A percentile compares a stretch with the other conserved stretches of the same genome.
Conservation (phyloP, 2,329 filamentous ascomycete species). For the Colletotrichum incanum region DNA sequence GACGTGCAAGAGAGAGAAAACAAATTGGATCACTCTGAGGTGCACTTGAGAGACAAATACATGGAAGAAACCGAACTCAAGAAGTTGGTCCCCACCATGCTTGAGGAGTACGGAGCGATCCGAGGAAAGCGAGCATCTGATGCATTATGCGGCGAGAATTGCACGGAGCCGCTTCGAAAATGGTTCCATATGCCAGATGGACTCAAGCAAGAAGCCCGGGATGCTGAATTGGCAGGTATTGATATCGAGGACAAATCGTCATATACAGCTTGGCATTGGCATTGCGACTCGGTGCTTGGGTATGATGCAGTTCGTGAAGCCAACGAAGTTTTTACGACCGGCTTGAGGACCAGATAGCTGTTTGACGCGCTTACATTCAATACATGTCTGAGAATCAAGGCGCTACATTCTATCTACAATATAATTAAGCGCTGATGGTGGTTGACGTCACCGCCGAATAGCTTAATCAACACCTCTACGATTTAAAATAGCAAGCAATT, state of each 20-base stretch:
- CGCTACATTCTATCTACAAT: not conserved
- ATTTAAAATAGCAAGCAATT: not conserved
- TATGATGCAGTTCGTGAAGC: not conserved
- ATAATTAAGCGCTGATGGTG: not conserved
- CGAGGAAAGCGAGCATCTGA: constrained; percentile 9
- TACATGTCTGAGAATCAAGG: not conserved
- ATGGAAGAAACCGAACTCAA: not conserved
- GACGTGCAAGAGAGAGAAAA: not conserved
- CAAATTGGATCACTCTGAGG: not conserved
- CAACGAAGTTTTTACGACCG: not conserved
- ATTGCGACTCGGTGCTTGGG: not conserved
- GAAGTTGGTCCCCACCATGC: constrained; percentile 15
- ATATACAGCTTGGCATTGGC: not conserved
- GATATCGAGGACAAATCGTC: not conserved
- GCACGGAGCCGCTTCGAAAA: constrained; percentile 31
- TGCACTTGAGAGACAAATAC: not conserved
- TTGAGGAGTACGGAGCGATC: constrained; percentile 18
- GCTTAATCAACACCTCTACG: too few species aligned
- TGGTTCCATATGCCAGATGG: constrained; percentile 37
- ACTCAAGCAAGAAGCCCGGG: constrained; percentile 30
- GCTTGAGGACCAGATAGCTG: not conserved
- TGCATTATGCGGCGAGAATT: constrained; percentile 2
- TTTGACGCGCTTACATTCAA: not conserved
- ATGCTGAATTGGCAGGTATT: constrained; percentile 20
- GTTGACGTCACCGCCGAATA: not conserved